phyloP scores from a whole-genome alignment of 2,329 filamentous ascomycete genomes.

The Xylariaceae sp. region DNA sequence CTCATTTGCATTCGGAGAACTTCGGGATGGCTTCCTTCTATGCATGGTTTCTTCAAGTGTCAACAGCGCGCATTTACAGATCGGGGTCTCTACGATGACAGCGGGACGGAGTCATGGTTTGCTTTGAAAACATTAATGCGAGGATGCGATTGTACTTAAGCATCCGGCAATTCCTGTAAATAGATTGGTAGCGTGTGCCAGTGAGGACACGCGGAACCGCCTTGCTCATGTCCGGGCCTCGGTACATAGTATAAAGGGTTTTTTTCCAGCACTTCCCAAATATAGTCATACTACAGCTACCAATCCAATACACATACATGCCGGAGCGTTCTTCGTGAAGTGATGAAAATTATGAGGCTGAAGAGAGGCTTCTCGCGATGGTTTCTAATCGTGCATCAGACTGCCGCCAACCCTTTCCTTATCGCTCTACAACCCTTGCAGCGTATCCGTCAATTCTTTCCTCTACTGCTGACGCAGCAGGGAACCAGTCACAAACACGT shows the following conservation, averaged over 20 bases:
- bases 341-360: background rate
- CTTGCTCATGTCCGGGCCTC: background rate
- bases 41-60: background rate
- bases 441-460: too few relatives aligned
- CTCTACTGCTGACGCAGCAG: too few relatives aligned
- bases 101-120: slow-evolving; percentile 12
- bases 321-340: too few relatives aligned
- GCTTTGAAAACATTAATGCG: background rate
- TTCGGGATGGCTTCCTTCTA: background rate
- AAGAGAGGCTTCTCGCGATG: background rate
- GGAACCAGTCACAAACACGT: too few relatives aligned
- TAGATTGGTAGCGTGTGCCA: slow-evolving; percentile 6
- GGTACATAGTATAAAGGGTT: background rate
- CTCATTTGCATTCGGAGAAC: background rate
- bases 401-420: too few relatives aligned
- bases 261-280: background rate
- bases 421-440: too few relatives aligned
- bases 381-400: background rate
- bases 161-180: slow-evolving; percentile 10
- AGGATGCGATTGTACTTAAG: background rate
- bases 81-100: background rate
- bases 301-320: too few relatives aligned
- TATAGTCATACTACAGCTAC: background rate
- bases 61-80: slow-evolving; percentile 1
- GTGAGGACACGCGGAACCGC: slow-evolving; percentile 5